Evolutionary conservation across 2,329 filamentous ascomycete genomes (phyloP).

Genomic region (Diaporthe batatas): DNA sequence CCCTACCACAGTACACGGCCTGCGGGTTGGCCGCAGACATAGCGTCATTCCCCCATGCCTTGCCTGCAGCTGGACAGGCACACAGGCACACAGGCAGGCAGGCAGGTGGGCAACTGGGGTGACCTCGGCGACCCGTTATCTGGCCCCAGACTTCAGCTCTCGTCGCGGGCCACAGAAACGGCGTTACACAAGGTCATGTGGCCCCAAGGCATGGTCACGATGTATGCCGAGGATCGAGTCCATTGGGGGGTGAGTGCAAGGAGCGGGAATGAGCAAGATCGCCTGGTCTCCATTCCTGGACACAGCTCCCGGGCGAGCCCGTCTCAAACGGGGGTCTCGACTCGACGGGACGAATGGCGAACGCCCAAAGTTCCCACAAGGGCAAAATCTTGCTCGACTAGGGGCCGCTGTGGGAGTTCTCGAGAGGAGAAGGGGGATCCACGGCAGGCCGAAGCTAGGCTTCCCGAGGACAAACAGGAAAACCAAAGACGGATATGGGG

Average conservation of each 20-base stretch:
- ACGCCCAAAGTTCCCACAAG: slow-evolving; percentile 36
- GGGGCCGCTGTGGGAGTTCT: slow-evolving; percentile 22
- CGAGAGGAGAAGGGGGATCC: slow-evolving; percentile 20
- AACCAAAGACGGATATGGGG: slow-evolving; percentile 17
- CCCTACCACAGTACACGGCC: slow-evolving; percentile 27
- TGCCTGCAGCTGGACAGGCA: slow-evolving; percentile 27
- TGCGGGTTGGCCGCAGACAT: slow-evolving; percentile 38
- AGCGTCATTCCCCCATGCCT: slow-evolving; percentile 22
- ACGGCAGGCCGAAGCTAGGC: slow-evolving; percentile 35
- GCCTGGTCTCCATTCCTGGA: slow-evolving; percentile 24
- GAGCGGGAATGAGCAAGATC: slow-evolving; percentile 36
- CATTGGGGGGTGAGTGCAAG: slow-evolving; percentile 39
- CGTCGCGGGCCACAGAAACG: slow-evolving; percentile 33
- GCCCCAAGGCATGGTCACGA: slow-evolving; percentile 40
- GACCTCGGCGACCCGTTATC: slow-evolving; percentile 34
- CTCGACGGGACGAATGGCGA: slow-evolving; percentile 26
- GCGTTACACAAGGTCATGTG: slow-evolving; percentile 41
- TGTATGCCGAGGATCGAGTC: slow-evolving; percentile 35
- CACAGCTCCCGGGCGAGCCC: slow-evolving; percentile 39
- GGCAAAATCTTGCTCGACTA: slow-evolving; percentile 36
- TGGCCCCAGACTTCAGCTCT: slow-evolving; percentile 33
- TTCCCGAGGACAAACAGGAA: slow-evolving; percentile 32
- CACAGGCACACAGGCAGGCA: background rate
- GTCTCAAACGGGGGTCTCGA: slow-evolving; percentile 28
- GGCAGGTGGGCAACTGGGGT: slow-evolving; percentile 15